phyloP scores from a whole-genome alignment of 169 alveolate species.

The Cryptosporidium sp. region DNA sequence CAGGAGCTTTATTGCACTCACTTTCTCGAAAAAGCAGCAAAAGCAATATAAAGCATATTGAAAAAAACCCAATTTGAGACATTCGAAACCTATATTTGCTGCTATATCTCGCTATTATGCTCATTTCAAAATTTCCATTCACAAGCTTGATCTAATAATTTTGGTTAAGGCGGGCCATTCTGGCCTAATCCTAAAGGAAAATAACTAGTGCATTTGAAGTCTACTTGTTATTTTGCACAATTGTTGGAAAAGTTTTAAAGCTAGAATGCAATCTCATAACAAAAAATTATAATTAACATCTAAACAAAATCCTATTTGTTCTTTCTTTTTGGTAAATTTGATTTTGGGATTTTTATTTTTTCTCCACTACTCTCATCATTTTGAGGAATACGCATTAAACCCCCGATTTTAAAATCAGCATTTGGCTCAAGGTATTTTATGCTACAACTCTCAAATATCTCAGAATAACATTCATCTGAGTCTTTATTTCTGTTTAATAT shows the following conservation, averaged over 20 bases:
- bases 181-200: neutral
- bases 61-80: neutral
- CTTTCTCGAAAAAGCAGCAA: conserved; percentile 10
- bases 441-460: conserved; percentile 12
- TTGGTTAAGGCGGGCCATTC: conserved; percentile 3
- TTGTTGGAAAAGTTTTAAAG: neutral
- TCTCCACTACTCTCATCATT: neutral
- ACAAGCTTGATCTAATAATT: conserved; percentile 19
- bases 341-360: neutral
- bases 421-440: neutral
- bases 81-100: neutral
- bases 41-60: neutral
- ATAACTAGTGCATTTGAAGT: neutral
- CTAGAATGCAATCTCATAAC: neutral
- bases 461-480: neutral
- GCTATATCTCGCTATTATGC: neutral
- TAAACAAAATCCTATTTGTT: neutral
- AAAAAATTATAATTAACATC: neutral
- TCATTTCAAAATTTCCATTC: neutral
- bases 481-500: neutral
- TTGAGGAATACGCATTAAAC: neutral
- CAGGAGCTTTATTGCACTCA: neutral
- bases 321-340: conserved; percentile 25
- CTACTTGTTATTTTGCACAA: neutral
- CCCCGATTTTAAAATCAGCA: neutral